Percentiles rank a stretch among this genome's conserved stretches.
phyloP scores from a whole-genome alignment of 805 yeast genomes.

The Candida wancherniae region DNA sequence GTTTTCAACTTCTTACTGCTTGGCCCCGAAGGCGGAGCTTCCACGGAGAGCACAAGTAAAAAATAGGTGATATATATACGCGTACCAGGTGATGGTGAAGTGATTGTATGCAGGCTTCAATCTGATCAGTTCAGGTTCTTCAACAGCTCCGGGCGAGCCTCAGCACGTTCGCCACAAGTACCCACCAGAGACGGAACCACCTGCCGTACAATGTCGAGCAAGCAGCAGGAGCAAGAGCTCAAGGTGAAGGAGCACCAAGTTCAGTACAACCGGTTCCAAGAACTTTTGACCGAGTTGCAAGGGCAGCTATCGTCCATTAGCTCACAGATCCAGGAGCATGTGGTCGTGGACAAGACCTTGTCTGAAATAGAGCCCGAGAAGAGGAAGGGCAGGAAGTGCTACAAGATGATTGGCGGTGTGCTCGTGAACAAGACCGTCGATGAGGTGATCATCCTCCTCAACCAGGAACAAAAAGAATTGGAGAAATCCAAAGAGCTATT shows the following conservation, averaged over 20 bases:
- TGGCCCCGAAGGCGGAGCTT: conserved; percentile 17
- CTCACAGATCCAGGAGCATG: conserved; percentile 38
- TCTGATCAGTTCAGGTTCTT: too few species aligned
- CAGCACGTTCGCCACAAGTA: too few species aligned
- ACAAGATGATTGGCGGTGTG: conserved; percentile 92
- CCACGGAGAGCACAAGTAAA: not conserved
- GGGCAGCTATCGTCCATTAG: conserved; percentile 31
- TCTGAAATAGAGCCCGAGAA: conserved; percentile 29
- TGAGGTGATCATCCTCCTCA: conserved; percentile 64
- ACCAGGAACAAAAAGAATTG: conserved; percentile 40
- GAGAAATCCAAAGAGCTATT: conserved; percentile 17
- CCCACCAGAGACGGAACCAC: not conserved
- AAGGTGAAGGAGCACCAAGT: conserved; percentile 39
- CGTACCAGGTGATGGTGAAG: too few species aligned
- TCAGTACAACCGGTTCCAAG: conserved; percentile 39
- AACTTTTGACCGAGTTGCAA: conserved; percentile 34
- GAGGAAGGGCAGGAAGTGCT: conserved; percentile 63
- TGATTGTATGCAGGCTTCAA: too few species aligned
- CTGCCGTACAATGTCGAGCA: conserved; percentile 11
- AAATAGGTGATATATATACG: not conserved
- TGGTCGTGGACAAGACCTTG: conserved; percentile 39
- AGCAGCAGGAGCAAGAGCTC: conserved; percentile 22
- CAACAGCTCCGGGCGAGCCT: not conserved
- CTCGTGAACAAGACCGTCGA: conserved; percentile 76
- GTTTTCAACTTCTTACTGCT: conserved; percentile 57